phyloP scores from a whole-genome alignment of 2,329 filamentous ascomycete genomes.

The Lomentospora prolificans region DNA sequence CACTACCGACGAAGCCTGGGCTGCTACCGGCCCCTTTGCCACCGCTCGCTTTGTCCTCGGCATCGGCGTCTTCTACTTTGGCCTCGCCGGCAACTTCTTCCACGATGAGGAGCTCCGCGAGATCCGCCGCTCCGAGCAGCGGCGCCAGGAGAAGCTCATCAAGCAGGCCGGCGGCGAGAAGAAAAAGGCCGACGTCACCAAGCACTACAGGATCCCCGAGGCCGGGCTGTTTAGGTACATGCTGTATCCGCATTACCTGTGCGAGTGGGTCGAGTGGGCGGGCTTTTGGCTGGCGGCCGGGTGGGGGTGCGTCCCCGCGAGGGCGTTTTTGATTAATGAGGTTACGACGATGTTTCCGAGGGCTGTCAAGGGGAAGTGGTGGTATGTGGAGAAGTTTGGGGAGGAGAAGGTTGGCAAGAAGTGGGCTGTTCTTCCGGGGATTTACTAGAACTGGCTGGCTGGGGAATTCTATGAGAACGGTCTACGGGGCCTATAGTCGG shows the following conservation, averaged over 20 bases:
- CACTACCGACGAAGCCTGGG: slow-evolving; percentile 44
- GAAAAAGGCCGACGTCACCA: slow-evolving; percentile 44
- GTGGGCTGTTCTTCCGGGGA: slow-evolving; percentile 58
- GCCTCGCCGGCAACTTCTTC: slow-evolving; percentile 71
- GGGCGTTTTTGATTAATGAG: slow-evolving; percentile 79
- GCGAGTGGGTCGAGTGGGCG: slow-evolving; percentile 92
- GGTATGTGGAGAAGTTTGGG: slow-evolving; percentile 86
- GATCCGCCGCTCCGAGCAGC: slow-evolving; percentile 62
- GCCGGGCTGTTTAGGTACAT: slow-evolving; percentile 74
- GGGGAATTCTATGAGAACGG: too few relatives aligned
- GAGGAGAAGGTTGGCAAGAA: slow-evolving; percentile 65
- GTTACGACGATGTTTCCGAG: slow-evolving; percentile 82
- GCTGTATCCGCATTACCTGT: slow-evolving; percentile 88
- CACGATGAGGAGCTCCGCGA: slow-evolving; percentile 86
- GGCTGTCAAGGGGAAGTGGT: slow-evolving; percentile 67
- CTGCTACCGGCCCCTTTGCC: slow-evolving; percentile 25
- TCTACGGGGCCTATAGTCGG: too few relatives aligned
- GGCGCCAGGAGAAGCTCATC: slow-evolving; percentile 39
- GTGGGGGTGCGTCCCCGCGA: slow-evolving; percentile 59
- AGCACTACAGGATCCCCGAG: slow-evolving; percentile 79
- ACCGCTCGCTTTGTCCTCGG: slow-evolving; percentile 48
- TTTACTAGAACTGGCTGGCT: slow-evolving; percentile 28
- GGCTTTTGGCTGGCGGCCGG: slow-evolving; percentile 76
- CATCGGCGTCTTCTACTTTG: slow-evolving; percentile 64
- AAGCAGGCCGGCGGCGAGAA: slow-evolving; percentile 22